Conservation (phyloP, 1,139 yeast genomes). For the Saccharomyces pastorianus region DNA sequence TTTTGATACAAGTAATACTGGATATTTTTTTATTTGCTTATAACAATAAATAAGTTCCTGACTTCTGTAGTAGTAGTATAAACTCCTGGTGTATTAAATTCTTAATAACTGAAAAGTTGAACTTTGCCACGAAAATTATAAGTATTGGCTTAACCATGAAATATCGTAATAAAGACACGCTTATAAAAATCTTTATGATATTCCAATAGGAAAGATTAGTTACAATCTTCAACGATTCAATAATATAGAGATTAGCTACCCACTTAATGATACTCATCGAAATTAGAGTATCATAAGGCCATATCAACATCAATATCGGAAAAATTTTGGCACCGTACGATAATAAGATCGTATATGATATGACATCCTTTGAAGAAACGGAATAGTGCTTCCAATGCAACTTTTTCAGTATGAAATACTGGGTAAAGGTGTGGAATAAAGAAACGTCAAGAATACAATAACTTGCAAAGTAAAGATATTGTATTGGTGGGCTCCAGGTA, state of each 20-base stretch:
- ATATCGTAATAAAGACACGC: slow-evolving; percentile 22
- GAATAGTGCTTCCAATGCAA: slow-evolving; percentile 35
- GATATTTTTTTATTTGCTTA: background rate
- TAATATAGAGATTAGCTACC: slow-evolving; percentile 52
- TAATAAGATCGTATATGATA: slow-evolving; percentile 62
- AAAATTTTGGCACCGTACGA: slow-evolving; percentile 74
- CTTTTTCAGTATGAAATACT: slow-evolving; percentile 32
- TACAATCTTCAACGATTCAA: slow-evolving; percentile 58
- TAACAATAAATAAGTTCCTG: background rate
- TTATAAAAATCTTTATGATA: slow-evolving; percentile 29
- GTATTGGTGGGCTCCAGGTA: slow-evolving; percentile 42
- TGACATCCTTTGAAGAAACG: slow-evolving; percentile 19
- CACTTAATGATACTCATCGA: slow-evolving; percentile 54
- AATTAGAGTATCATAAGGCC: slow-evolving; percentile 85
- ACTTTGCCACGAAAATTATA: background rate
- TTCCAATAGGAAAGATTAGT: slow-evolving; percentile 38
- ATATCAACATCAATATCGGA: slow-evolving; percentile 89
- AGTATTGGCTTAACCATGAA: slow-evolving; percentile 22
- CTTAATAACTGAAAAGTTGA: background rate
- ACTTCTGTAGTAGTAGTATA: slow-evolving; percentile 2
- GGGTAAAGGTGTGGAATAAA: slow-evolving; percentile 45
- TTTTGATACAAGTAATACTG: background rate
- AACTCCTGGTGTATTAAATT: slow-evolving; percentile 7
- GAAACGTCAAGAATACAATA: slow-evolving; percentile 55
- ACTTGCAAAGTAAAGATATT: slow-evolving; percentile 59